Evolutionary conservation across 2,329 filamentous ascomycete genomes (phyloP), one percentile per base, ranked within the genome.

Genomic region (Colletotrichum sojae): DNA sequence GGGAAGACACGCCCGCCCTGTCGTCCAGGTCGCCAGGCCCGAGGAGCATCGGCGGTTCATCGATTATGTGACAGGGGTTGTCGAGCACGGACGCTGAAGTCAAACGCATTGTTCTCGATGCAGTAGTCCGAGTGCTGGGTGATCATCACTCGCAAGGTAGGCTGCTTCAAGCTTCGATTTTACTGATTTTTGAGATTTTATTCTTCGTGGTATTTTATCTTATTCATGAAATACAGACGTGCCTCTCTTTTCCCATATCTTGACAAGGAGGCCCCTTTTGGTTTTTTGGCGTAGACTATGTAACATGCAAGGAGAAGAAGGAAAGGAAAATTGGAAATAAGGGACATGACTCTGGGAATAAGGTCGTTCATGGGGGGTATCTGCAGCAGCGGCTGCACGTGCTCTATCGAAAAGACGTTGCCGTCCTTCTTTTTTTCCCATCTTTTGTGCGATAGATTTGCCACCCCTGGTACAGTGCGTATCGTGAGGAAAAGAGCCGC

Each of bases 361-460:
- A 36, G 31, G 31, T 36, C 31, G 31, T 36, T 36, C 8, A n/a
- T n/a, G n/a, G 27, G 49, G 59, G 59, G 49, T 62, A 62, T 62
- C 20, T 61, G 63, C 63, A 49, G 51, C 63, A 62, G 63, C 52
- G 63, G 63, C 58, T 55, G 58, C 63, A 67, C 27, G 22, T 52
- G 58, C 58, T 67, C 64, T 66, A 66, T 54, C 55, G 20, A 45
- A 16, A 36, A 43, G 40, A 43, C n/a, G 15, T 43, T 15, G 40
- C n/a, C n/a, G 13, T 5, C 15, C 13, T n/a, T 16, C 13, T 1
- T 6, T 36, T 6, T 36, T 36, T n/a, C n/a, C n/a, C n/a, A n/a
- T n/a, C n/a, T n/a, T 10, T 36, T 9, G 31, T 36, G 8, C 10
- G 31, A 36, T 36, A 36, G 31, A 36, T 2, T 36, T 36, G 31